Percentiles rank a stretch among this genome's conserved stretches.
These are phyloP conservation scores for Flaveria brownii DNA, from an alignment of 129 eudicot species.

Conservation along the genomic window DNA sequence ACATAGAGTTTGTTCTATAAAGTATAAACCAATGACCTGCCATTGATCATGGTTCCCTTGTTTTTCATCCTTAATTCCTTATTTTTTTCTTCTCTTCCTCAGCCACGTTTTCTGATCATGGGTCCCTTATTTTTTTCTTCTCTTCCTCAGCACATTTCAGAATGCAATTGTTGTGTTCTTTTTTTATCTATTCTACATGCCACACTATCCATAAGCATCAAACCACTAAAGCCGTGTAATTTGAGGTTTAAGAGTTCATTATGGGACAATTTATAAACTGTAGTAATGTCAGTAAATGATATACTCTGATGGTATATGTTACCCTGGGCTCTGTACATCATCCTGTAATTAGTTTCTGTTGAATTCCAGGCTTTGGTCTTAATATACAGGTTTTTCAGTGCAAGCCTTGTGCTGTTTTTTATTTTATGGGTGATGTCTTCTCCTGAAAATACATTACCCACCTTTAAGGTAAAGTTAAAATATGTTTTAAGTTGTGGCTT, in stretches of 20 bases:
- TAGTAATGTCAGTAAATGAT: background rate
- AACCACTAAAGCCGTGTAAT: background rate
- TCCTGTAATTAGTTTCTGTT: constrained; percentile 33
- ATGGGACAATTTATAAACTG: background rate
- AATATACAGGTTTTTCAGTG: constrained; percentile 86
- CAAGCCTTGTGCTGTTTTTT: constrained; percentile 77
- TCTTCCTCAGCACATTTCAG: background rate
- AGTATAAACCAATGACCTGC: too few relatives aligned
- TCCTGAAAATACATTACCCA: constrained; percentile 55
- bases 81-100: background rate
- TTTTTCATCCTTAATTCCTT: too few relatives aligned
- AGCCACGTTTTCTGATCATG: background rate
- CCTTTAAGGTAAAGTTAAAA: constrained; percentile 52
- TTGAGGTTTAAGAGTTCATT: background rate
- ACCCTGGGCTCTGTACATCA: constrained; percentile 19
- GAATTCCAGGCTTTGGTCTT: constrained; percentile 85
- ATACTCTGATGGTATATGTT: background rate
- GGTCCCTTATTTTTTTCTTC: background rate
- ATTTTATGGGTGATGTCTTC: constrained; percentile 71
- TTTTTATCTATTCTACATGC: constrained; percentile 1
- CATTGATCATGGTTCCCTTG: background rate
- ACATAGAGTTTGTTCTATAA: too few relatives aligned
- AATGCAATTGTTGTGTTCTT: background rate
- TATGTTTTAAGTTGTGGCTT: constrained; percentile 6
- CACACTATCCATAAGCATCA: constrained; percentile 11